Conservation (phyloP, 768 basidiomycete genomes). For the Kwoniella shandongensis region DNA sequence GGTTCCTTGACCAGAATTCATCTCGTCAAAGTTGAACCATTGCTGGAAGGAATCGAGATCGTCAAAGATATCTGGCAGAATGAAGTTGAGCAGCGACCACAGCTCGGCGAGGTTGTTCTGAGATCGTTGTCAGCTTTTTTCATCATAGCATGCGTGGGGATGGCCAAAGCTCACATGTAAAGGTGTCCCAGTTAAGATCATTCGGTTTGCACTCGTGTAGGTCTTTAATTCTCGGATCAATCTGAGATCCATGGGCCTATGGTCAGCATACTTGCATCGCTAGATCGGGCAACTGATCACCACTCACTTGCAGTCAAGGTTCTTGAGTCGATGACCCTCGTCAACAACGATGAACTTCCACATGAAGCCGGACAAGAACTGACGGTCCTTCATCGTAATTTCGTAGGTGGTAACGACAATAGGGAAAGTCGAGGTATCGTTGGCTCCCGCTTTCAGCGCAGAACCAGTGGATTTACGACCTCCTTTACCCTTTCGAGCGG, state of each 20-base stretch:
- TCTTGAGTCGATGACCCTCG: slow-evolving; percentile 83
- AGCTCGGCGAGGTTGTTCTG: slow-evolving; percentile 94
- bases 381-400: slow-evolving; percentile 80
- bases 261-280: too few relatives aligned
- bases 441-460: slow-evolving; percentile 35
- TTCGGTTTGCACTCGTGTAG: slow-evolving; percentile 76
- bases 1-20: slow-evolving; percentile 30
- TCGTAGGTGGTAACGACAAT: slow-evolving; percentile 90
- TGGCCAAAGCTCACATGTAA: slow-evolving; percentile 66
- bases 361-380: slow-evolving; percentile 64
- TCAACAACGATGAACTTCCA: slow-evolving; percentile 78
- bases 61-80: slow-evolving; percentile 88
- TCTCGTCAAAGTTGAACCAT: slow-evolving; percentile 59
- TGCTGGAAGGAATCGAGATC: slow-evolving; percentile 87
- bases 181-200: slow-evolving; percentile 95
- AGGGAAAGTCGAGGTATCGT: slow-evolving; percentile 62
- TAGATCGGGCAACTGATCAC: slow-evolving; percentile 19
- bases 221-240: slow-evolving; percentile 87
- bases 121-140: slow-evolving; percentile 3
- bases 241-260: slow-evolving; percentile 27
- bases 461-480: slow-evolving; percentile 27
- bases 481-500: slow-evolving; percentile 26
- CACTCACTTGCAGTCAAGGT: slow-evolving; percentile 73
- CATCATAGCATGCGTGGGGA: slow-evolving; percentile 2
- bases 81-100: slow-evolving; percentile 93